These are phyloP conservation scores for Aquilaria malaccensis DNA, from an alignment of 345 rosid genomes.

Conservation along the genomic window DNA sequence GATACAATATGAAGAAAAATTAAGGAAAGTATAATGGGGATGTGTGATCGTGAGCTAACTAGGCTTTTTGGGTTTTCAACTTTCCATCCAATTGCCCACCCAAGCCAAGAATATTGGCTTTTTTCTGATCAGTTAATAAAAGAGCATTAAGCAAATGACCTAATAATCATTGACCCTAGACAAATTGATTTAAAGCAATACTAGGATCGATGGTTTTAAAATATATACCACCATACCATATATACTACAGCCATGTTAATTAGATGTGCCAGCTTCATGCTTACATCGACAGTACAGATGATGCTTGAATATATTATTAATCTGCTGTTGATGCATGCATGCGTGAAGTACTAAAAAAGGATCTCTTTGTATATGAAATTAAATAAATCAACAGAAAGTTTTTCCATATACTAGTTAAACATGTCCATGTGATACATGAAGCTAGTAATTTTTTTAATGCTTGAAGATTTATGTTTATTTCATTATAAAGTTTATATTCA, in stretches of 20 bases:
- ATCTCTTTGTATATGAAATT: constrained; percentile 6
- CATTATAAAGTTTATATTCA: no score
- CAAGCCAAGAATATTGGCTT: constrained; percentile 35
- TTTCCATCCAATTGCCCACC: constrained; percentile 8
- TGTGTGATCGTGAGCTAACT: no score
- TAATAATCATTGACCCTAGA: constrained; percentile 17
- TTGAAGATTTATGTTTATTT: no score
- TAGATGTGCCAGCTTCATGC: constrained; percentile 10
- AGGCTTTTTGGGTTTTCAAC: constrained; percentile 12
- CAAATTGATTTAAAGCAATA: constrained; percentile 7
- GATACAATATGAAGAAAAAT: no score
- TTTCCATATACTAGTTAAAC: neutral
- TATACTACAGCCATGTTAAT: constrained; percentile 7
- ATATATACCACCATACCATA: constrained; percentile 12
- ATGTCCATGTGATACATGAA: constrained; percentile 3
- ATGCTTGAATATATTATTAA: no score
- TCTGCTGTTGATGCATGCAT: constrained; percentile 1
- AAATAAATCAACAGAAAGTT: neutral
- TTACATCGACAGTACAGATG: neutral
- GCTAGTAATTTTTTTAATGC: neutral
- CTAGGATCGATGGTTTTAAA: constrained; percentile 3
- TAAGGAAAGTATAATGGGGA: no score
- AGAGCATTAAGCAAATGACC: constrained; percentile 10
- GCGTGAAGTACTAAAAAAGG: constrained; percentile 6
- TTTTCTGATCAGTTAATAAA: constrained; percentile 12